phyloP scores from a whole-genome alignment of 1,284 basidiomycete genomes.

The Marasmius fiardii region DNA sequence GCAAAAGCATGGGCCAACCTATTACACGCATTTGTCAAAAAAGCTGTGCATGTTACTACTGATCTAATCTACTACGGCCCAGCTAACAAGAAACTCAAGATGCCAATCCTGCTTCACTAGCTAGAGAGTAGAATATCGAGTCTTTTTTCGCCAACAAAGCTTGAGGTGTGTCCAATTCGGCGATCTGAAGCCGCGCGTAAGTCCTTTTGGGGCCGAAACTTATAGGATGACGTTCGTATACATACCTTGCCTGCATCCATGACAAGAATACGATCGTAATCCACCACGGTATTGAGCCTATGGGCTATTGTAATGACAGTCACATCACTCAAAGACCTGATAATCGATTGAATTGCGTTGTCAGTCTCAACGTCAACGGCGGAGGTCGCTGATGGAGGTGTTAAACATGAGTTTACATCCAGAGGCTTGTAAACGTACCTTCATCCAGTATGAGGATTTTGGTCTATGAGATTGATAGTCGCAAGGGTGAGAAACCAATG shows the following conservation, averaged over 20 bases:
- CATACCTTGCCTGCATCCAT: conserved; percentile 72
- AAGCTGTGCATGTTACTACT: not conserved
- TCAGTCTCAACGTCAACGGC: conserved; percentile 92
- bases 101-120: conserved; percentile 52
- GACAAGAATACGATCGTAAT: conserved; percentile 83
- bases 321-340: conserved; percentile 64
- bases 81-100: not conserved
- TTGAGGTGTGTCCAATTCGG: conserved; percentile 73
- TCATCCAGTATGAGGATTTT: conserved; percentile 92
- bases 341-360: conserved; percentile 79
- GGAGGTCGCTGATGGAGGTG: conserved; percentile 55
- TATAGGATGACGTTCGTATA: conserved; percentile 7
- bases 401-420: conserved; percentile 5
- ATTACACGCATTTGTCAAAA: no score
- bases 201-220: conserved; percentile 3
- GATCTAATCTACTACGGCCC: not conserved
- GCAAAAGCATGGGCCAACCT: no score
- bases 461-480: conserved; percentile 36
- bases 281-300: conserved; percentile 88
- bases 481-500: conserved; percentile 1
- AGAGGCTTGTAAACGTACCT: conserved; percentile 38
- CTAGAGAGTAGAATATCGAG: conserved; percentile 54
- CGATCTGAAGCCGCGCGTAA: conserved; percentile 33
- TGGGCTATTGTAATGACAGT: conserved; percentile 88
- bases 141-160: conserved; percentile 54